Conservation (phyloP, 2,329 filamentous ascomycete species). For the Celoporthe dispersa region DNA sequence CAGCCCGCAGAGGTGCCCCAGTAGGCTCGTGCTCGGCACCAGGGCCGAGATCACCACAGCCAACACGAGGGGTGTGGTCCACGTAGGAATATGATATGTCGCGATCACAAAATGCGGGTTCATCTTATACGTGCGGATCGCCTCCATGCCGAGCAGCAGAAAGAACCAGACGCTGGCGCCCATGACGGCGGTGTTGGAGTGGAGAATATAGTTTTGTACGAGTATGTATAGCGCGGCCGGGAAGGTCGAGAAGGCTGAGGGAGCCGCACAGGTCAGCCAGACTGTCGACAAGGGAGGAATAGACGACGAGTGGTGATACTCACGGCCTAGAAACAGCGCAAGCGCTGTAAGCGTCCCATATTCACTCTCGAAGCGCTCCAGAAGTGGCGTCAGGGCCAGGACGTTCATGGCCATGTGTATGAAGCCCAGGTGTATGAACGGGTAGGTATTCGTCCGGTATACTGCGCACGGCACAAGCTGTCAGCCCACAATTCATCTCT, state of each 20-base stretch:
- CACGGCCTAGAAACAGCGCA: slow-evolving; percentile 88
- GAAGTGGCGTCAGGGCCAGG: slow-evolving; percentile 78
- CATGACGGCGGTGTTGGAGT: slow-evolving; percentile 73
- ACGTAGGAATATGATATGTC: slow-evolving; percentile 78
- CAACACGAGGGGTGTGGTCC: slow-evolving; percentile 83
- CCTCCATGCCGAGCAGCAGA: slow-evolving; percentile 80
- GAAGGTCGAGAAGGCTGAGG: slow-evolving; percentile 73
- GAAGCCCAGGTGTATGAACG: slow-evolving; percentile 80
- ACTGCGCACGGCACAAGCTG: slow-evolving; percentile 62
- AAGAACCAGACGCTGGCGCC: slow-evolving; percentile 95
- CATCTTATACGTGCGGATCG: slow-evolving; percentile 80
- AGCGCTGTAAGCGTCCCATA: slow-evolving; percentile 89
- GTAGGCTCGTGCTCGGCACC: slow-evolving; percentile 78
- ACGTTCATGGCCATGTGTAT: slow-evolving; percentile 82
- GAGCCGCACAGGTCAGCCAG: slow-evolving; percentile 19
- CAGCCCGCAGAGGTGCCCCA: slow-evolving; percentile 86
- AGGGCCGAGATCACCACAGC: slow-evolving; percentile 76
- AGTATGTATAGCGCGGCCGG: slow-evolving; percentile 82
- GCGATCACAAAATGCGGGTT: slow-evolving; percentile 76
- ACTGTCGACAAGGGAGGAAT: neutral
- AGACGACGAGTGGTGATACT: slow-evolving; percentile 44
- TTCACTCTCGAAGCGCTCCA: slow-evolving; percentile 93
- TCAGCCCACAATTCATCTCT: slow-evolving; percentile 3
- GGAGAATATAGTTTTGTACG: slow-evolving; percentile 74
- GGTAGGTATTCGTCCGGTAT: slow-evolving; percentile 91